Evolutionary conservation across 345 rosid genomes (phyloP).

Genomic region (Brassica incana): DNA sequence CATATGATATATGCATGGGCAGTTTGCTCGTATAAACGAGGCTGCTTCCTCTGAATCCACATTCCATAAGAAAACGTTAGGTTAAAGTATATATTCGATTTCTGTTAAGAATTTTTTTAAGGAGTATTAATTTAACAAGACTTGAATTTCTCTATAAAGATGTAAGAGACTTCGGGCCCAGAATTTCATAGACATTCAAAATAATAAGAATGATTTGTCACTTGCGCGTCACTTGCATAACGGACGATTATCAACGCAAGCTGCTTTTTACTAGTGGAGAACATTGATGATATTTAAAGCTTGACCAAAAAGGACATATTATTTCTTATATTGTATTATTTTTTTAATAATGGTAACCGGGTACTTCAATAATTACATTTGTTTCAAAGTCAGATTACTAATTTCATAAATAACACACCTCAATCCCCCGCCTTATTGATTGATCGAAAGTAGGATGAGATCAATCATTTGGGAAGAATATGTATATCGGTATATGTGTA

Average conservation of each 20-base stretch:
- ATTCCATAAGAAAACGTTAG: neutral
- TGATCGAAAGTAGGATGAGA: constrained; percentile 12
- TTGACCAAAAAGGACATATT: neutral
- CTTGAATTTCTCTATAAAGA: neutral
- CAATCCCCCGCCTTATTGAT: neutral
- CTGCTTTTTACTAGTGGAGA: neutral
- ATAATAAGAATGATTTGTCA: neutral
- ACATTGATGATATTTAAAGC: neutral
- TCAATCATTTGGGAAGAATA: neutral
- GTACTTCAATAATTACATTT: neutral
- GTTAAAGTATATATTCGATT: neutral
- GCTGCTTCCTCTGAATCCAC: neutral
- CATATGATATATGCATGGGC: neutral
- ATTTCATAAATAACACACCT: neutral
- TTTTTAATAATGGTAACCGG: neutral
- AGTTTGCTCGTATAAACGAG: neutral
- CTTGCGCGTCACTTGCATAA: neutral
- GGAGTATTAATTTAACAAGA: neutral
- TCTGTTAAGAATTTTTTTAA: no score
- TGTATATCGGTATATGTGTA: neutral
- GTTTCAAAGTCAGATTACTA: constrained; percentile 9
- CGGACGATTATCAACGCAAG: neutral
- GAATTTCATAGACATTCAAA: neutral
- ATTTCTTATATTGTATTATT: neutral
- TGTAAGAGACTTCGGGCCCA: neutral